Conservation (phyloP, 169 alveolate genomes). For the Cryptosporidium muris region DNA sequence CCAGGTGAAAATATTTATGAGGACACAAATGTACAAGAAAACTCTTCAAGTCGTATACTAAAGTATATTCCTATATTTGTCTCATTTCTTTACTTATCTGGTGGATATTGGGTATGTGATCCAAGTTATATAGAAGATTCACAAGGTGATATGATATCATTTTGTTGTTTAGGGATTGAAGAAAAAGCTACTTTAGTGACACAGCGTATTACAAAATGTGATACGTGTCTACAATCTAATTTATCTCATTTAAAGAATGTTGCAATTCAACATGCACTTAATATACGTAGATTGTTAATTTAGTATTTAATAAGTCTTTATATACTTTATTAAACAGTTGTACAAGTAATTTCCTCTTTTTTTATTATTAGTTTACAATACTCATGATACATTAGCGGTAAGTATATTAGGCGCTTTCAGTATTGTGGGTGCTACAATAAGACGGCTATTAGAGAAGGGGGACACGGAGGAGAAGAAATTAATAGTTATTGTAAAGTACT, state of each 20-base stretch:
- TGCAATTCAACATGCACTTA: constrained; percentile 37
- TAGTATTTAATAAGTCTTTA: too few relatives aligned
- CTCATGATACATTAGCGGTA: too few relatives aligned
- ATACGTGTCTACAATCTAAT: constrained; percentile 4
- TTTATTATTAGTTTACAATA: too few relatives aligned
- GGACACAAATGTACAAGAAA: not conserved
- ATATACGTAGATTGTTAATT: not conserved
- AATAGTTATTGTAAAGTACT: not conserved
- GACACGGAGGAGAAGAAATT: constrained; percentile 30
- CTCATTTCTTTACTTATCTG: constrained; percentile 48
- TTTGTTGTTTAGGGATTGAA: constrained; percentile 29
- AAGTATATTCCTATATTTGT: constrained; percentile 56
- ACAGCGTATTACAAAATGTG: constrained; percentile 41
- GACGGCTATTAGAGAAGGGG: constrained; percentile 11
- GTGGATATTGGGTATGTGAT: constrained; percentile 52
- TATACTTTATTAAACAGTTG: too few relatives aligned
- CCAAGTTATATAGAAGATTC: constrained; percentile 65
- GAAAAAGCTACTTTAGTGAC: constrained; percentile 25
- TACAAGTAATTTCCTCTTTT: too few relatives aligned
- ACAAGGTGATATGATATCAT: constrained; percentile 17
- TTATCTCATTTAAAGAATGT: constrained; percentile 4
- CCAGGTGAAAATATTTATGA: not conserved
- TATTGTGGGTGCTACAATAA: too few relatives aligned
- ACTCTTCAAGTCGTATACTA: constrained; percentile 1
- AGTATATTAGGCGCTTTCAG: too few relatives aligned